A percentile compares a stretch with the other conserved stretches of the same genome.
Evolutionary conservation across 768 basidiomycete species (phyloP).

Genomic region (Rhizopogon vinicolor): DNA sequence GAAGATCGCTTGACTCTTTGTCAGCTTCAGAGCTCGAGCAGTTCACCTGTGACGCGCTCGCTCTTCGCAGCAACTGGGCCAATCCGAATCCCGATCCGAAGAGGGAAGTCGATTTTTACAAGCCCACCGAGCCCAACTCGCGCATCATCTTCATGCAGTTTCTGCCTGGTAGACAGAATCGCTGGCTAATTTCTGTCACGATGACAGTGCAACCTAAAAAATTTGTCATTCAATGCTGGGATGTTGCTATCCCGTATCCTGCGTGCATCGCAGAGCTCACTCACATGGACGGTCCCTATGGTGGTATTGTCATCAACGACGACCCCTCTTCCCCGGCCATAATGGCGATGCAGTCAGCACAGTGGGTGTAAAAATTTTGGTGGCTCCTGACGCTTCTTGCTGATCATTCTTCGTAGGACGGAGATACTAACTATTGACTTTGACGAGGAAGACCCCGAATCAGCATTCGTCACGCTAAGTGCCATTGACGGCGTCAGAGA

Average conservation of each 20-base stretch:
- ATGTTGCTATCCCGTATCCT: conserved; percentile 31
- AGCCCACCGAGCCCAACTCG: conserved; percentile 17
- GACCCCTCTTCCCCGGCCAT: conserved; percentile 27
- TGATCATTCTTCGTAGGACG: conserved; percentile 24
- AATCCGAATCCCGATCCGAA: conserved; percentile 31
- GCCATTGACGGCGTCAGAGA: conserved; percentile 28
- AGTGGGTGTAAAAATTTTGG: conserved; percentile 23
- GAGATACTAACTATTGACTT: conserved; percentile 39
- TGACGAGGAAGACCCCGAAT: conserved; percentile 28
- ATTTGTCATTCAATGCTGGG: conserved; percentile 55
- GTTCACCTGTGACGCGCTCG: conserved; percentile 33
- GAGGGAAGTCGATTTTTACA: conserved; percentile 20
- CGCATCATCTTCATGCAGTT: conserved; percentile 45
- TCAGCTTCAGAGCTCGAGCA: conserved; percentile 41
- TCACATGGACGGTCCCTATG: conserved; percentile 28
- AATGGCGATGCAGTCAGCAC: conserved; percentile 39
- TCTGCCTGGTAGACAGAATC: conserved; percentile 35
- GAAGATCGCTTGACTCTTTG: conserved; percentile 30
- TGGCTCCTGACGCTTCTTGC: background rate
- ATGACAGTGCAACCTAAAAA: conserved; percentile 16
- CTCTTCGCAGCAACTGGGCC: conserved; percentile 47
- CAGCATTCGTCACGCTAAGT: conserved; percentile 30
- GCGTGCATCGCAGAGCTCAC: conserved; percentile 38
- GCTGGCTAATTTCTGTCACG: conserved; percentile 45
- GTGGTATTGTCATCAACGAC: conserved; percentile 45